Percentiles rank a stretch among this genome's conserved stretches.
These are phyloP conservation scores for Salvia hispanica DNA, from an alignment of 257 asterid species.

Conservation along the genomic window DNA sequence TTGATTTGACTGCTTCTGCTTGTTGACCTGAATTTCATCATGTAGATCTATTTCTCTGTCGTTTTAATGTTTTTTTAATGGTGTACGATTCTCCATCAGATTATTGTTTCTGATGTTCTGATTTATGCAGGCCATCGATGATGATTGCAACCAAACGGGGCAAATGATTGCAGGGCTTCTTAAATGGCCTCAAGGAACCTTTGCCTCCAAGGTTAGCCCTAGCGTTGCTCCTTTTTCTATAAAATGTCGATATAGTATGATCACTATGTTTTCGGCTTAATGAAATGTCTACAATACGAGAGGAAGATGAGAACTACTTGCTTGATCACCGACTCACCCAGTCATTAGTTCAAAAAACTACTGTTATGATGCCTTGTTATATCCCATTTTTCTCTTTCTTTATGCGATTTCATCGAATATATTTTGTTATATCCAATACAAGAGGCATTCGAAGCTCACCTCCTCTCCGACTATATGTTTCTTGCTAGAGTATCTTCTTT, in stretches of 20 bases:
- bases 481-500: background rate
- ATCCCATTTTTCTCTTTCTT: background rate
- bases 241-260: background rate
- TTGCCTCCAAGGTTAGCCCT: slow-evolving; percentile 83
- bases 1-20: background rate
- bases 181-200: slow-evolving; percentile 91
- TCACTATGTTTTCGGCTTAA: background rate
- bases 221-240: background rate
- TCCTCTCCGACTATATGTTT: background rate
- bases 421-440: background rate
- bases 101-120: slow-evolving; percentile 31
- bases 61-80: background rate
- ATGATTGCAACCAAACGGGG: slow-evolving; percentile 90
- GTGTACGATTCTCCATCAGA: slow-evolving; percentile 17
- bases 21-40: background rate
- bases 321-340: background rate
- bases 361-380: background rate
- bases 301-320: background rate
- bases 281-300: background rate
- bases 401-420: background rate
- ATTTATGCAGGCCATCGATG: slow-evolving; percentile 74
- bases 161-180: slow-evolving; percentile 99
- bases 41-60: background rate
- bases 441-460: background rate
- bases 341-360: background rate